Conservation (phyloP, 495 filamentous ascomycete species). For the Hyphodiscus hymeniophilus region DNA sequence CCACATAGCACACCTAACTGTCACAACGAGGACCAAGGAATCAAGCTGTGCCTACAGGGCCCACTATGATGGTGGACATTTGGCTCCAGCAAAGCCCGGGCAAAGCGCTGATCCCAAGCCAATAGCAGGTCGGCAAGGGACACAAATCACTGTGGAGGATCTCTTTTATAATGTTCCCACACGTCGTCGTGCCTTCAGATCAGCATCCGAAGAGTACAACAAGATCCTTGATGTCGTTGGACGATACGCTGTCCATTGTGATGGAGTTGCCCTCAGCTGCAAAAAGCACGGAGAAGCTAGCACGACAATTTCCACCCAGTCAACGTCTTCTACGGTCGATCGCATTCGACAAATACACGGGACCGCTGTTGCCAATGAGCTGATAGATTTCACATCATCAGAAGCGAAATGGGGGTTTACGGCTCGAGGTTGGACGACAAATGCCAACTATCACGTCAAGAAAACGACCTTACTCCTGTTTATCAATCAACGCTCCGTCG, state of each 20-base stretch:
- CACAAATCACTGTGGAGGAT: constrained; percentile 96
- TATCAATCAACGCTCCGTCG: constrained; percentile 96
- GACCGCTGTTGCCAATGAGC: constrained; percentile 76
- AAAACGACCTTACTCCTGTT: constrained; percentile 84
- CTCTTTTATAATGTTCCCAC: constrained; percentile 95
- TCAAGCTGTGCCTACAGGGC: constrained; percentile 86
- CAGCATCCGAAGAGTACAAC: constrained; percentile 89
- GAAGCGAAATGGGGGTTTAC: constrained; percentile 79
- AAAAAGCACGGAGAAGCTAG: constrained; percentile 91
- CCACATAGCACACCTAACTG: constrained; percentile 91
- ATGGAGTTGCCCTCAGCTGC: constrained; percentile 85
- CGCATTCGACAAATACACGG: constrained; percentile 88
- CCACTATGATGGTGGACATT: constrained; percentile 75
- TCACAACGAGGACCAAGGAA: constrained; percentile 88
- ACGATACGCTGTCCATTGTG: constrained; percentile 90
- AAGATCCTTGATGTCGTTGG: constrained; percentile 96
- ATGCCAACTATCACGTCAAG: constrained; percentile 94
- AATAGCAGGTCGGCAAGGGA: constrained; percentile 84
- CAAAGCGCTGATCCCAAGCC: constrained; percentile 84
- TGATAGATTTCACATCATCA: constrained; percentile 65
- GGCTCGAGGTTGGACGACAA: constrained; percentile 74
- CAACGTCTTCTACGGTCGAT: constrained; percentile 62
- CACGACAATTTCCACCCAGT: constrained; percentile 68
- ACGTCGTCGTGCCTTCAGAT: constrained; percentile 81
- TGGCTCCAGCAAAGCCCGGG: constrained; percentile 84